Percentiles rank a stretch among this genome's conserved stretches.
These are phyloP conservation scores for Phaeodactylum tricornutum DNA, from an alignment of 108 stramenopile species.

Conservation along the genomic window DNA sequence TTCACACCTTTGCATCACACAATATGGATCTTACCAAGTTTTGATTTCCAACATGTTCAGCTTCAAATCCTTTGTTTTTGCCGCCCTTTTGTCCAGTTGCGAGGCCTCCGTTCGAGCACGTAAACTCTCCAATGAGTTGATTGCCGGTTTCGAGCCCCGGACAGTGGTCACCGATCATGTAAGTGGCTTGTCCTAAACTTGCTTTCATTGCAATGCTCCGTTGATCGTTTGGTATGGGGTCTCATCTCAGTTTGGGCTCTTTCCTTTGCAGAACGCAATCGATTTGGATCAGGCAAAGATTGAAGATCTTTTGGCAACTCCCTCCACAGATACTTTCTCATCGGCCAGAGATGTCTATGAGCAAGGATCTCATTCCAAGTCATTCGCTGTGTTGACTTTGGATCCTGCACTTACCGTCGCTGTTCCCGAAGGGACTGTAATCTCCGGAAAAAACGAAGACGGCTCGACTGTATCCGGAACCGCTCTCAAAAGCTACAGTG, in stretches of 20 bases:
- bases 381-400: constrained; percentile 41
- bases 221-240: no score
- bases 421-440: constrained; percentile 16
- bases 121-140: constrained; percentile 27
- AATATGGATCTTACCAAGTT: no score
- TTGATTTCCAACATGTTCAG: constrained; percentile 6
- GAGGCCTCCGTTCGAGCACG: constrained; percentile 5
- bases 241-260: not conserved
- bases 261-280: constrained; percentile 26
- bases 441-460: constrained; percentile 27
- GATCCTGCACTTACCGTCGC: constrained; percentile 15
- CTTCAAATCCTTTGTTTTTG: constrained; percentile 4
- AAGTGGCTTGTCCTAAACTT: no score
- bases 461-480: constrained; percentile 32
- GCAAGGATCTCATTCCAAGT: constrained; percentile 57
- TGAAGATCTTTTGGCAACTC: constrained; percentile 22
- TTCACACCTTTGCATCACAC: no score
- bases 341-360: constrained; percentile 39
- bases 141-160: constrained; percentile 56
- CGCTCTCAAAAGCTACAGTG: constrained; percentile 16
- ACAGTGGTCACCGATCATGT: constrained; percentile 52
- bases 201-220: no score
- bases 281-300: constrained; percentile 67
- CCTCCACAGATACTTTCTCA: constrained; percentile 17
- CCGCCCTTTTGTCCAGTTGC: not conserved